Evolutionary conservation across 305 asterid genomes (phyloP).

Genomic region (Fraxinus latifolia): DNA sequence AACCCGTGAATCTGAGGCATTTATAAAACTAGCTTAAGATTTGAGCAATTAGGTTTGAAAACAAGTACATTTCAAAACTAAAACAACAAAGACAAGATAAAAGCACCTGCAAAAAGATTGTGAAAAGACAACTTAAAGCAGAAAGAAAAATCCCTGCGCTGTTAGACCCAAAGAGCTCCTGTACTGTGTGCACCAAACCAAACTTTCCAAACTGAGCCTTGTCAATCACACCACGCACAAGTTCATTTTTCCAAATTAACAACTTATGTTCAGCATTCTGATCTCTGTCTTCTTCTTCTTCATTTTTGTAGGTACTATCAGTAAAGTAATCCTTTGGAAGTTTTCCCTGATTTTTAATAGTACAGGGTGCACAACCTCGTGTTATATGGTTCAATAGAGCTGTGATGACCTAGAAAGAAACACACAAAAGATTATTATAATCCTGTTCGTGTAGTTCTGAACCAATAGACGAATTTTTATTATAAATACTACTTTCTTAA

Average conservation of each 20-base stretch:
- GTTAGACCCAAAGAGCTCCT: slow-evolving; percentile 88
- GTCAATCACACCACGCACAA: slow-evolving; percentile 92
- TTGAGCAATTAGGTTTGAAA: slow-evolving; percentile 18
- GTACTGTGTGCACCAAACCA: slow-evolving; percentile 94
- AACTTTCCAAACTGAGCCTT: slow-evolving; percentile 96
- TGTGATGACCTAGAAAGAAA: slow-evolving; percentile 67
- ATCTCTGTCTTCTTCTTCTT: slow-evolving; percentile 50
- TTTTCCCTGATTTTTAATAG: slow-evolving; percentile 74
- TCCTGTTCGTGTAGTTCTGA: not conserved
- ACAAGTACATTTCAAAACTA: slow-evolving; percentile 11
- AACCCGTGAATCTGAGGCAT: slow-evolving; percentile 73
- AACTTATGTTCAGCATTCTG: slow-evolving; percentile 75
- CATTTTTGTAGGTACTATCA: slow-evolving; percentile 32
- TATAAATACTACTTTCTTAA: not conserved
- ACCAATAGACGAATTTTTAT: not conserved
- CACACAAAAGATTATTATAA: slow-evolving; percentile 3
- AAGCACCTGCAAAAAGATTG: slow-evolving; percentile 84
- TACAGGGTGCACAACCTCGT: slow-evolving; percentile 74
- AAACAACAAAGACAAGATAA: slow-evolving; percentile 17
- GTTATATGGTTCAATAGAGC: slow-evolving; percentile 83
- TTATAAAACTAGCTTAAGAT: slow-evolving; percentile 16
- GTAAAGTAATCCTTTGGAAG: slow-evolving; percentile 70
- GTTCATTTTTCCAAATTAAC: slow-evolving; percentile 86
- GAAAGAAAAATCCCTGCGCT: slow-evolving; percentile 91
- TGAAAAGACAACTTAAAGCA: slow-evolving; percentile 81